These are phyloP conservation scores for Sorghum bicolor DNA, from an alignment of 176 grass and related monocot genomes.

Conservation along the genomic window DNA sequence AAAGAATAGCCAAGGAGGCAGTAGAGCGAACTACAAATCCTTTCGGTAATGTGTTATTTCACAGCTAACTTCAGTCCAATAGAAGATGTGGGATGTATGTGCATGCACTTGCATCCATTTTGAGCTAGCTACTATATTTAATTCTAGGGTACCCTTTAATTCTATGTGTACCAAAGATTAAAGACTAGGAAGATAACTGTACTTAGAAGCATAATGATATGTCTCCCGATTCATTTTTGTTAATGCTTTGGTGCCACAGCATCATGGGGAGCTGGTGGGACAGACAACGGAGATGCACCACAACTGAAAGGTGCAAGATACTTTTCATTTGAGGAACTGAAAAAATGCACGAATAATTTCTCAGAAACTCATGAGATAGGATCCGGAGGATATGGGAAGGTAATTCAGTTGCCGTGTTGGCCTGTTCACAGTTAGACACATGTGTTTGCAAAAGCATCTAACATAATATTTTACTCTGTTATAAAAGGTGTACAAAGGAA, in stretches of 20 bases:
- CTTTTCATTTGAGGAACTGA: constrained; percentile 64
- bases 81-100: neutral
- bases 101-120: neutral
- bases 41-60: constrained; percentile 41
- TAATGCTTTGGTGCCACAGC: constrained; percentile 37
- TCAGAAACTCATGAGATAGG: constrained; percentile 57
- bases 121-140: neutral
- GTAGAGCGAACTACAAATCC: constrained; percentile 44
- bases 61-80: constrained; percentile 4
- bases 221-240: constrained; percentile 7
- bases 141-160: neutral
- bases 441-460: constrained; percentile 4
- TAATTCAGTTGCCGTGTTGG: constrained; percentile 16
- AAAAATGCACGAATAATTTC: constrained; percentile 68
- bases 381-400: constrained; percentile 79
- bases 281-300: constrained; percentile 46
- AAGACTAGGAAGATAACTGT: constrained; percentile 8
- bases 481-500: constrained; percentile 68
- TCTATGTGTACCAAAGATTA: neutral
- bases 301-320: constrained; percentile 61
- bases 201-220: neutral
- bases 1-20: constrained; percentile 46
- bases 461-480: constrained; percentile 19
- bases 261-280: constrained; percentile 52
- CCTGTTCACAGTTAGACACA: neutral